Percentiles rank a stretch among this genome's conserved stretches.
Evolutionary conservation across 1,284 basidiomycete species (phyloP).

Genomic region (Moesziomyces sp.): DNA sequence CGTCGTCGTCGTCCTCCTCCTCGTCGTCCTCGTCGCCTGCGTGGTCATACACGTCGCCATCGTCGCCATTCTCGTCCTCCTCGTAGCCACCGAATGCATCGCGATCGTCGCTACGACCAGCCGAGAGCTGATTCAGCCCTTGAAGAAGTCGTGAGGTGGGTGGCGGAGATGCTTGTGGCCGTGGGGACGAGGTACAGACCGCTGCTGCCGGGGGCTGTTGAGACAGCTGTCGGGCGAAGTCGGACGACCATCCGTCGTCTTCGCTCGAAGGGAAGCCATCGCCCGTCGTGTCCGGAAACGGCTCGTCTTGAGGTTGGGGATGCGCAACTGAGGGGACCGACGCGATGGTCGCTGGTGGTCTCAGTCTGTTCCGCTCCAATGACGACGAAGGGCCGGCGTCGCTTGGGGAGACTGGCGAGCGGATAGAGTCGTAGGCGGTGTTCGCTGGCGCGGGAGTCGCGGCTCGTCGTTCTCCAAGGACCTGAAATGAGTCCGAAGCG

Average conservation of each 20-base stretch:
- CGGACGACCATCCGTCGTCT: too few relatives aligned
- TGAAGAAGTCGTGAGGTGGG: neutral
- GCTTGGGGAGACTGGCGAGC: neutral
- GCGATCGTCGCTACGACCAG: neutral
- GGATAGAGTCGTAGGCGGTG: neutral
- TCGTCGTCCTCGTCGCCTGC: neutral
- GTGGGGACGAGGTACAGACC: too few relatives aligned
- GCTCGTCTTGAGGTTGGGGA: neutral
- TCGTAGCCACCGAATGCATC: constrained; percentile 2
- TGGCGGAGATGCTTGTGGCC: neutral
- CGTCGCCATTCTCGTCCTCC: constrained; percentile 3
- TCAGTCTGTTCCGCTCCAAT: too few relatives aligned
- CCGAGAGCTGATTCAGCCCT: neutral
- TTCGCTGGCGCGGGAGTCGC: neutral
- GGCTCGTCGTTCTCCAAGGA: constrained; percentile 26
- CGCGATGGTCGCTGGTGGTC: neutral
- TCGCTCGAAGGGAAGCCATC: neutral
- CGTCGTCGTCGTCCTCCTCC: constrained; percentile 17
- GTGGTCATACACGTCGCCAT: constrained; percentile 11
- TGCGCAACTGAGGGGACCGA: too few relatives aligned
- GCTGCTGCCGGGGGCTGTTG: too few relatives aligned
- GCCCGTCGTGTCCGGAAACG: too few relatives aligned
- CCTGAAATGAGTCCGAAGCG: constrained; percentile 29
- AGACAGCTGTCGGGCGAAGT: too few relatives aligned
- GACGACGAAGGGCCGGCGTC: neutral